A percentile compares a stretch with the other conserved stretches of the same genome.
Conservation (phyloP, 2,329 filamentous ascomycete species). For the Neoscytalidium dimidiatum region DNA sequence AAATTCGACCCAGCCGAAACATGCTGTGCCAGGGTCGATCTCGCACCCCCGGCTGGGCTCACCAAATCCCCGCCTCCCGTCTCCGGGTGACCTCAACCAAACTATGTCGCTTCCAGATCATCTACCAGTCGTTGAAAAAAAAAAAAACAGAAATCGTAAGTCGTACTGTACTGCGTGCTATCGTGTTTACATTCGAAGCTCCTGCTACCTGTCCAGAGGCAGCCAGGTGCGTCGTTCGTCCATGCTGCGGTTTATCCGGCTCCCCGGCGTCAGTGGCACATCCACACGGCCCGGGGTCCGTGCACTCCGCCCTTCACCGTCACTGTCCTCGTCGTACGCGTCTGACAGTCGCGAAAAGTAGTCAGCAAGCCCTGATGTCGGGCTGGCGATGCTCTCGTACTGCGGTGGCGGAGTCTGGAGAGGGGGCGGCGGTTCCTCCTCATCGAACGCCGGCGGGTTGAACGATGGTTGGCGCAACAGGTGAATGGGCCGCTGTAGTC, state of each 20-base stretch:
- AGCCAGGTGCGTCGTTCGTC: conserved; percentile 62
- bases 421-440: conserved; percentile 73
- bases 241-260: conserved; percentile 64
- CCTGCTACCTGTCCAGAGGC: conserved; percentile 35
- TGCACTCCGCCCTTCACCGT: conserved; percentile 51
- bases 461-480: conserved; percentile 81
- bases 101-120: conserved; percentile 1
- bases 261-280: conserved; percentile 64
- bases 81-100: background rate
- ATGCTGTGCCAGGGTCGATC: background rate
- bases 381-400: conserved; percentile 79
- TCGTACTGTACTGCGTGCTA: background rate
- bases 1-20: background rate
- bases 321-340: conserved; percentile 61
- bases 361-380: conserved; percentile 71
- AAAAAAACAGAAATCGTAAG: conserved; percentile 1
- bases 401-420: conserved; percentile 79
- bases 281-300: conserved; percentile 47
- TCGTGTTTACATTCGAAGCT: background rate
- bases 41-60: conserved; percentile 3
- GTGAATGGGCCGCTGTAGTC: conserved; percentile 73
- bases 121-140: conserved; percentile 12
- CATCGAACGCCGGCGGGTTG: conserved; percentile 84
- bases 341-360: conserved; percentile 82
- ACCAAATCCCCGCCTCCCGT: background rate